Base-by-base conservation (phyloP, 2,329 filamentous ascomycete genomes). In the Corynespora cassiicola region DNA sequence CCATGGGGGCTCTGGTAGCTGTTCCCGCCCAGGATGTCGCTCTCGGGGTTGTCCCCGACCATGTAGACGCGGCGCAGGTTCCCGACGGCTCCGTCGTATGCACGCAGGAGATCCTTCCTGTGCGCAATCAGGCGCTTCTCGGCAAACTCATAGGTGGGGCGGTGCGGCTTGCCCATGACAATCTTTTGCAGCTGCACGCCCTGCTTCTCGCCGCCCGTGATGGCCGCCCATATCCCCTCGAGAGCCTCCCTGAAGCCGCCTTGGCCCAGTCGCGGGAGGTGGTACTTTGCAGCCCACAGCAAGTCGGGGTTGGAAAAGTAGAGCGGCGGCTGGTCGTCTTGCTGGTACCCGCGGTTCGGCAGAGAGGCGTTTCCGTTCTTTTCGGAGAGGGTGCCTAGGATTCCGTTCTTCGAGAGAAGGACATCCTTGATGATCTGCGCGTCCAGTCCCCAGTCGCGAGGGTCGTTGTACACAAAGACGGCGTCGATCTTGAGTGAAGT, bases 361-460 rank as follows among this genome's bases (percentile, higher is more conserved):
- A 91, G 75, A 17, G 76, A 71, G 0, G 61, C 17, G 44, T 85
- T 73, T 26, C 84, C 85, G 64, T 96, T 95, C 61, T 81, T 84
- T 8, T 76, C 50, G 0, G 88, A 92, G 26, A 88, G 76, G 0
- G 92, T 96, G 17, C 92, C 94, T 4, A 96, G 65, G 39, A 88
- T 81, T 12, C 94, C 94, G n/a, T 78, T 58, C 12, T 81, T 76
- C 0, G 91, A 96, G 25, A 95, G 77, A 6, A 97, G 74, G 8
- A 96, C 73, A 67, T 99, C 94, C 36, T 87, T 69, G 40, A 97
- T 86, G 54, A 97, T 74, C 63, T 95, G 88, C 2, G 84, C 83
- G 66, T 97, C 92, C 7, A 96, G 78, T 1, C 88, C 90, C 94
- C 94, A 99, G 73, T 99, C 94, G 39, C 94, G 82, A 3, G 94